Conservation (phyloP, 768 basidiomycete species). For the Russula compacta region DNA sequence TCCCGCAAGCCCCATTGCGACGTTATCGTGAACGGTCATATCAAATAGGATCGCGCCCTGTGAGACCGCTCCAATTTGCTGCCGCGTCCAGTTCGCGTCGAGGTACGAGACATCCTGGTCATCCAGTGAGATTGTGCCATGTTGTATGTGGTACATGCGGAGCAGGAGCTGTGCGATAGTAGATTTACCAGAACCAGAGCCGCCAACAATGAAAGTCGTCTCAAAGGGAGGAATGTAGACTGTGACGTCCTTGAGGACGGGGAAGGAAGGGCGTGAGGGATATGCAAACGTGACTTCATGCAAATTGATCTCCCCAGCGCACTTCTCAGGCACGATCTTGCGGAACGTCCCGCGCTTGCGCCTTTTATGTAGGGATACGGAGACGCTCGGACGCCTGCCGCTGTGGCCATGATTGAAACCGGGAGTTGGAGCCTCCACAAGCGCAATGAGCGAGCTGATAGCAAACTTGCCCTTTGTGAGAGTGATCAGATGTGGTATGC, state of each 20-base stretch:
- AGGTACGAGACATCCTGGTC: slow-evolving; percentile 71
- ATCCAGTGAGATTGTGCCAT: slow-evolving; percentile 69
- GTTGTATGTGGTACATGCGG: slow-evolving; percentile 58
- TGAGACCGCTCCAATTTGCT: slow-evolving; percentile 65
- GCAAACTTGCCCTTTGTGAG: slow-evolving; percentile 79
- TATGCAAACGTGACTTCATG: slow-evolving; percentile 59
- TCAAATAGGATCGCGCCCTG: slow-evolving; percentile 80
- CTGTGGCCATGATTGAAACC: slow-evolving; percentile 10
- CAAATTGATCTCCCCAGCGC: slow-evolving; percentile 63
- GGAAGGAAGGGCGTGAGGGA: slow-evolving; percentile 55
- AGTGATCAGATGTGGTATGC: slow-evolving; percentile 70
- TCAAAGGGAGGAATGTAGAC: slow-evolving; percentile 66
- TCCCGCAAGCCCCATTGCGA: slow-evolving; percentile 66
- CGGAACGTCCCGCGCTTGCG: slow-evolving; percentile 35
- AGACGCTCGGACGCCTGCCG: slow-evolving; percentile 18
- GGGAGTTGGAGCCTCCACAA: slow-evolving; percentile 38
- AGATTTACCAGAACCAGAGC: slow-evolving; percentile 71
- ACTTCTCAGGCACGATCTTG: slow-evolving; percentile 55
- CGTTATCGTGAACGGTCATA: slow-evolving; percentile 74
- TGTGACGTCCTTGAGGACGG: slow-evolving; percentile 48
- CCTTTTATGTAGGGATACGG: slow-evolving; percentile 27
- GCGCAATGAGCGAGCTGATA: slow-evolving; percentile 56
- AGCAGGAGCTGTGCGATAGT: slow-evolving; percentile 59
- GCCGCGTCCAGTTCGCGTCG: slow-evolving; percentile 58
- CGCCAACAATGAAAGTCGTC: slow-evolving; percentile 73